phyloP scores from a whole-genome alignment of 192 early-diverging fungal genomes.

The Coemansia reversa region DNA sequence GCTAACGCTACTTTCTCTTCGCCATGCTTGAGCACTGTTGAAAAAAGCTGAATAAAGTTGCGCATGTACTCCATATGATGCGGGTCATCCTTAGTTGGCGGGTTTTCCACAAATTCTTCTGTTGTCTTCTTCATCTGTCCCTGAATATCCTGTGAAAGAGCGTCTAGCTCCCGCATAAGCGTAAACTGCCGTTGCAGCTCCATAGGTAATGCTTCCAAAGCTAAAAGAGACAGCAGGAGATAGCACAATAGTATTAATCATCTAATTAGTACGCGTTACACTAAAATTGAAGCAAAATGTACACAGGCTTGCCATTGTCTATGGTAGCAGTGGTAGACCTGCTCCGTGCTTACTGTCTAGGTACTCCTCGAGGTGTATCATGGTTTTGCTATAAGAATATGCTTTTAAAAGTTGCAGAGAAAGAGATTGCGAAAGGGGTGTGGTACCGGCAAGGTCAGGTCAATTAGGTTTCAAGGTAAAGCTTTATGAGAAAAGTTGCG shows the following conservation, averaged over 20 bases:
- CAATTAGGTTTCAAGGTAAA: no score
- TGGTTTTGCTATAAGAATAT: neutral
- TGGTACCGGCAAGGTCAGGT: no score
- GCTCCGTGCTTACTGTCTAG: slow-evolving; percentile 71
- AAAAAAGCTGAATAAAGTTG: slow-evolving; percentile 57
- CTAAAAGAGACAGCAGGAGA: slow-evolving; percentile 30
- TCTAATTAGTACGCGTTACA: neutral
- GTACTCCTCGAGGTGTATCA: slow-evolving; percentile 84
- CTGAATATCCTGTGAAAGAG: slow-evolving; percentile 69
- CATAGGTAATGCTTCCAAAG: slow-evolving; percentile 72
- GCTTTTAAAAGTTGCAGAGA: no score
- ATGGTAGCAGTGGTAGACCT: neutral
- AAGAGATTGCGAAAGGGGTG: no score
- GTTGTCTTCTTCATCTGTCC: slow-evolving; percentile 67
- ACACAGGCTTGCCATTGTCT: no score
- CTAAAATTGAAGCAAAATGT: no score
- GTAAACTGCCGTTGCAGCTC: slow-evolving; percentile 87
- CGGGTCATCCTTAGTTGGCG: slow-evolving; percentile 50
- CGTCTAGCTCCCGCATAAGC: slow-evolving; percentile 91
- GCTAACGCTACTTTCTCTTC: slow-evolving; percentile 95
- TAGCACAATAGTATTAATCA: neutral
- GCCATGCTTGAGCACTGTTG: slow-evolving; percentile 78
- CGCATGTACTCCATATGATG: slow-evolving; percentile 54
- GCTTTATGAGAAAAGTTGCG: no score
- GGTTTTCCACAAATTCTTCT: slow-evolving; percentile 67